Evolutionary conservation across 257 asterid genomes (phyloP), one percentile per base, ranked within the genome.

Genomic region (Penstemon barbatus): DNA sequence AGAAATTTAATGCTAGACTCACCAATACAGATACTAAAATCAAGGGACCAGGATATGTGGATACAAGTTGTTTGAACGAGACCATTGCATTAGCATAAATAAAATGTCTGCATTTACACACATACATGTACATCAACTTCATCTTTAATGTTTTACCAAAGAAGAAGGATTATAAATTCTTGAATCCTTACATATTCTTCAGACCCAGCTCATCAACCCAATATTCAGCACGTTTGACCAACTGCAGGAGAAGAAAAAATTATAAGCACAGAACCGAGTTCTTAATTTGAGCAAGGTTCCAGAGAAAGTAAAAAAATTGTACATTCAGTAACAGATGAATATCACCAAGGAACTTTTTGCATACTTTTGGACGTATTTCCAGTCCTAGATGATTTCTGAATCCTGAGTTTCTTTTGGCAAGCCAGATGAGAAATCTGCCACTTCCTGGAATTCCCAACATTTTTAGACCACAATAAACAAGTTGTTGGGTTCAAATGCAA

Each of bases 311-410:
- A 53, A 57, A 7, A 61, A 7, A 59, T 64, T 63, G 51, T 41
- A 11, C 56, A 15, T 50, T 44, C 53, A 68, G 38, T 56, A 43
- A 65, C 6, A 72, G 56, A 73, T 58, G 45, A 67, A 74, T 65
- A 59, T 58, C 54, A 63, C 64, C 18, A 48, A 48, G 74, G 60
- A 62, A 56, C 11, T 67, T 5, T 45, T 44, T 18, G 65, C 89
- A 48, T 90, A 92, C 98, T 78, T 85, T 93, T 58, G 81, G 90
- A 59, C 96, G 89, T 79, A 93, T 93, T 83, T 93, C 98, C 81
- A 93, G 65, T 70, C 98, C 98, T 65, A 93, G 82, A 80, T 80
- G 87, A 76, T 90, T 93, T 70, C 83, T 85, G 69, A 79, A 77
- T 45, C 61, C 76, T 1, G 78, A 61, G 82, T 83, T 78, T 75